Evolutionary conservation across 1,284 basidiomycete species (phyloP), one percentile per base, ranked within the genome.

Genomic region (Ceratorhiza oryzae-sativae): DNA sequence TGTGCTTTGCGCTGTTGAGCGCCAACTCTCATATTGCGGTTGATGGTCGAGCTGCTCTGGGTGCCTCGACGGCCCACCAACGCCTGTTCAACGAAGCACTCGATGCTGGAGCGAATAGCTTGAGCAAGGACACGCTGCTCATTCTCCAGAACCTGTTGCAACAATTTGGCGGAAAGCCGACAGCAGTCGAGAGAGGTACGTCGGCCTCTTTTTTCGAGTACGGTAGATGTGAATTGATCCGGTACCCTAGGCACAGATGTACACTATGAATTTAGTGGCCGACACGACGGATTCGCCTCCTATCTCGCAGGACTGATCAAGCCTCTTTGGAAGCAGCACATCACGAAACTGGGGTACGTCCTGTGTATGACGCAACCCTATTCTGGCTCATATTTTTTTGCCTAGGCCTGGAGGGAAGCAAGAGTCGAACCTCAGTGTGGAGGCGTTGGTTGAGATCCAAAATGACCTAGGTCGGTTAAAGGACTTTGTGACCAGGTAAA

Each of bases 221-320:
- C 36, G 18, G 20, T 30, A 36, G 46, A 13, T 27, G 13, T 36
- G 36, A 34, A 59, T 55, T 62, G n/a, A 46, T 30, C 23, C 36
- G 20, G 15, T 73, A 51, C 65, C 46, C 42, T 71, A 72, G 71
- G 62, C 1, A 67, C 55, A 49, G 62, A 53, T 53, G 62, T 67
- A 20, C 62, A 67, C 20, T 67, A 67, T 49, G 62, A 68, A 42
- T 96, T 92, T 80, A 95, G 94, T 76, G 92, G 94, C 45, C 87
- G 95, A 62, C 88, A 95, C 76, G 94, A 98, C 80, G 97, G 94
- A 0, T 84, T 98, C 46, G 92, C 91, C 0, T 81, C 97, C 39
- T 96, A 95, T 79, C 88, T 98, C 77, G 88, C 94, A 2, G 86
- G 97, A 65, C 83, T 97, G 30, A 82, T 98, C 18, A 84, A 94